Conservation (phyloP, 306 rosid species). For the Fragaria iinumae region DNA sequence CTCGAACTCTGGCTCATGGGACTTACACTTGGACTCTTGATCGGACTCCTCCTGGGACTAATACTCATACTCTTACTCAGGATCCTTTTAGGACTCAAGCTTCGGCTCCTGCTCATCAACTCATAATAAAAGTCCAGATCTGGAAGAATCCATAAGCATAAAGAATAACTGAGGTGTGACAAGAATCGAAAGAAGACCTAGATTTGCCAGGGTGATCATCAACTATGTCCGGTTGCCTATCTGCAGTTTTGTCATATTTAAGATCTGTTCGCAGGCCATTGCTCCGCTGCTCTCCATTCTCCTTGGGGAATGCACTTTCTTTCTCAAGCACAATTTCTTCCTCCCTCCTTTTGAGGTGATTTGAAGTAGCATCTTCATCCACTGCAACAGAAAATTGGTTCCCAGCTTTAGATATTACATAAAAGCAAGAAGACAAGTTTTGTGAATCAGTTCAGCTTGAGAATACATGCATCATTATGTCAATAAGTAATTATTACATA, state of each 20-base stretch:
- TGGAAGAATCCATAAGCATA: constrained; percentile 56
- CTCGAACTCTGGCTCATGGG: constrained; percentile 52
- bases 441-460: too few relatives aligned
- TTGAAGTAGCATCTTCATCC: constrained; percentile 32
- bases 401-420: constrained; percentile 38
- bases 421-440: not conserved
- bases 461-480: too few relatives aligned
- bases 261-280: constrained; percentile 58
- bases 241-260: constrained; percentile 59
- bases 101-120: constrained; percentile 94
- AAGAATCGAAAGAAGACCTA: constrained; percentile 73
- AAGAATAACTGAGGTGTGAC: constrained; percentile 68
- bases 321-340: constrained; percentile 37
- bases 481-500: not conserved
- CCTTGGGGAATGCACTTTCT: constrained; percentile 46
- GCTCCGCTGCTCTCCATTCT: constrained; percentile 65
- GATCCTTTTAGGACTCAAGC: constrained; percentile 85
- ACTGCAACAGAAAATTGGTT: constrained; percentile 29
- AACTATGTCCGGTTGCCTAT: constrained; percentile 71
- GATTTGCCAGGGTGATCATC: constrained; percentile 86
- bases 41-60: constrained; percentile 68
- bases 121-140: constrained; percentile 64
- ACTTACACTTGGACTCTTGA: constrained; percentile 58
- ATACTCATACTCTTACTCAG: constrained; percentile 88
- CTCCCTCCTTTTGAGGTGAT: constrained; percentile 43